Base-by-base conservation (phyloP, 768 basidiomycete species). In the Tricholoma flavovirens region DNA sequence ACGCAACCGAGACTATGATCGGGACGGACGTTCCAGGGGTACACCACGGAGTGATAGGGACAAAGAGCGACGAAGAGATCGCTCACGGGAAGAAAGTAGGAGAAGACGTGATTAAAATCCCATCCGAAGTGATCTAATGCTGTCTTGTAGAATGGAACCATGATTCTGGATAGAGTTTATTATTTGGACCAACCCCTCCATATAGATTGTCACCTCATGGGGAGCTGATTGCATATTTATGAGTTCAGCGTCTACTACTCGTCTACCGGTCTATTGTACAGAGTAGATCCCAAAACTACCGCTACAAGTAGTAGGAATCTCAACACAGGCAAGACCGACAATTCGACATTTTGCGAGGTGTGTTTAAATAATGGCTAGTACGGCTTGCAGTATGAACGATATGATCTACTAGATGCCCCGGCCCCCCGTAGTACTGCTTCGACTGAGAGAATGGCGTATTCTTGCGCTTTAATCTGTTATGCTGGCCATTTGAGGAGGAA, bases 31-130 rank as follows among this genome's bases (percentile, higher is more conserved):
- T 15, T 62, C 70, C 29, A 64, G 65, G 29, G 69, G 71, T 38
- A 60, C 68, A 29, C 50, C 35, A 48, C 63, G 71, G 46, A 71
- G 72, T 46, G 66, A 68, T 46, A 57, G 57, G n/a, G 71, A 70
- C 36, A 67, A 67, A 51, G 71, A 75, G 35, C 63, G 64, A 52
- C 64, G 67, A 49, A 64, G 65, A 21, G 71, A 75, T 24, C 64
- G 67, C 14, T 70, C 69, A 26, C 57, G 59, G 51, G 68, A 69
- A 42, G 64, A 63, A 56, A 58, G 66, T 46, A 66, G 64, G 54
- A 63, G 64, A 40, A 30, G 54, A 38, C 54, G 53, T 22, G 53
- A 49, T 30, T 55, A 35, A 36, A 21, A 32, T 11, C 7, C 21
- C 15, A 29, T 53, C 29, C 15, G 7, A 49, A n/a, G n/a, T n/a